A percentile compares a stretch with the other conserved stretches of the same genome.
phyloP scores from a whole-genome alignment of 1,139 yeast species.

The Debaryomyces singareniensis region DNA sequence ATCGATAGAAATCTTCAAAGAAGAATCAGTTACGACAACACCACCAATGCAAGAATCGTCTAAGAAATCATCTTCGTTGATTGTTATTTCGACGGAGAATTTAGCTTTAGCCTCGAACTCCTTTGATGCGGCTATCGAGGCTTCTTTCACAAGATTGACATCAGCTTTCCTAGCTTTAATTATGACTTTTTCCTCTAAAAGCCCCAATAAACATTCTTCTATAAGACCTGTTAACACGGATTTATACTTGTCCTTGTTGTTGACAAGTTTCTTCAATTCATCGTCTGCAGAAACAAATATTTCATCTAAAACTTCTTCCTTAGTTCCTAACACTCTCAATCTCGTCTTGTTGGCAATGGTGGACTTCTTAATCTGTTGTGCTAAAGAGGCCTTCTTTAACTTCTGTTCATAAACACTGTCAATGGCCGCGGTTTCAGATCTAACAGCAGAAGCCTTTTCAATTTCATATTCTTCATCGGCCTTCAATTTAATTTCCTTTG shows the following conservation, averaged over 20 bases:
- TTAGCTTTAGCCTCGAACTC: conserved; percentile 56
- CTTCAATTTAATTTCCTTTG: conserved; percentile 89
- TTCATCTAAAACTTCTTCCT: conserved; percentile 72
- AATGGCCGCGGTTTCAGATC: conserved; percentile 85
- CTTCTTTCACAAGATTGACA: conserved; percentile 56
- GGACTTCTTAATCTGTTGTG: conserved; percentile 93
- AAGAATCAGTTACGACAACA: conserved; percentile 58
- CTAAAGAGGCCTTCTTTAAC: conserved; percentile 83
- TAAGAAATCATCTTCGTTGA: conserved; percentile 54
- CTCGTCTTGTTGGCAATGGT: conserved; percentile 94
- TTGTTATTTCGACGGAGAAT: conserved; percentile 39
- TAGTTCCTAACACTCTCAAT: conserved; percentile 80
- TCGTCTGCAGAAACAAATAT: conserved; percentile 66
- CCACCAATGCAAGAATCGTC: conserved; percentile 78
- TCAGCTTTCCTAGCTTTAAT: conserved; percentile 70
- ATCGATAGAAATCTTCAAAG: conserved; percentile 82
- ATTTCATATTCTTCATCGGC: conserved; percentile 98
- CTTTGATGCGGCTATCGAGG: conserved; percentile 55
- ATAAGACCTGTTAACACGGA: conserved; percentile 70
- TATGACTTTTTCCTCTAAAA: conserved; percentile 63
- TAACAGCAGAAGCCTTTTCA: conserved; percentile 91
- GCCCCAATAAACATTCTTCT: conserved; percentile 72
- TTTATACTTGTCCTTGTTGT: conserved; percentile 50
- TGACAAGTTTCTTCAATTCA: conserved; percentile 51
- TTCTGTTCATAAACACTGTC: conserved; percentile 77